Evolutionary conservation across 78 protist genomes (phyloP).

Genomic region (Dictyostelium firmibasis): DNA sequence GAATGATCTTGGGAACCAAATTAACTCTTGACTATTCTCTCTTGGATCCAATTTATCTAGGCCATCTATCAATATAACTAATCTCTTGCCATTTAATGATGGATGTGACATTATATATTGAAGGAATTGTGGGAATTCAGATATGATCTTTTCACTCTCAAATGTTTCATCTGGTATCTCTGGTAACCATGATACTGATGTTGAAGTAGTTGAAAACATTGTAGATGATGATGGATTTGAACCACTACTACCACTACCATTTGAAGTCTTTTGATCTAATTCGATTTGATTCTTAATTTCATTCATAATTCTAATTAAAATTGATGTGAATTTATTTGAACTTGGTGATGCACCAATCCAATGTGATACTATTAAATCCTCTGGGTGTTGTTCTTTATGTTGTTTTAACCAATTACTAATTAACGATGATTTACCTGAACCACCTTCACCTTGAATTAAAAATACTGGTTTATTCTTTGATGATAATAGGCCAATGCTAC

Average conservation of each 20-base stretch:
- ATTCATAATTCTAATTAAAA: slow-evolving; percentile 60
- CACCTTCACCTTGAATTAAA: slow-evolving; percentile 68
- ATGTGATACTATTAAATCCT: slow-evolving; percentile 42
- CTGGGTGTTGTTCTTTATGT: slow-evolving; percentile 84
- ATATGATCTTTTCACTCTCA: slow-evolving; percentile 24
- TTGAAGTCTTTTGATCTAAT: neutral
- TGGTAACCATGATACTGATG: slow-evolving; percentile 45
- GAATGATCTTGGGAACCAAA: slow-evolving; percentile 79
- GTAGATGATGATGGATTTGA: neutral
- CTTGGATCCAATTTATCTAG: slow-evolving; percentile 69
- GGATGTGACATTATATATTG: slow-evolving; percentile 63
- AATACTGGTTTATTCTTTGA: neutral
- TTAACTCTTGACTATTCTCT: slow-evolving; percentile 34
- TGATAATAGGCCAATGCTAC: neutral
- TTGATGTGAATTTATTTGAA: slow-evolving; percentile 29
- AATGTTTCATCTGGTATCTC: slow-evolving; percentile 50
- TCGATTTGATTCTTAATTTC: slow-evolving; percentile 47
- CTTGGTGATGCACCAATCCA: slow-evolving; percentile 78
- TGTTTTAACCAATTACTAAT: slow-evolving; percentile 73
- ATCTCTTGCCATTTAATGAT: slow-evolving; percentile 1
- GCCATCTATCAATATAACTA: slow-evolving; percentile 60
- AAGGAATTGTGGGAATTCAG: slow-evolving; percentile 21
- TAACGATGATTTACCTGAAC: slow-evolving; percentile 49
- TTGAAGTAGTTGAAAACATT: neutral
- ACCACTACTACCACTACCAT: neutral